A percentile compares a stretch with the other conserved stretches of the same genome.
Conservation (phyloP, 1,284 basidiomycete genomes). For the Jaminaea rosea region DNA sequence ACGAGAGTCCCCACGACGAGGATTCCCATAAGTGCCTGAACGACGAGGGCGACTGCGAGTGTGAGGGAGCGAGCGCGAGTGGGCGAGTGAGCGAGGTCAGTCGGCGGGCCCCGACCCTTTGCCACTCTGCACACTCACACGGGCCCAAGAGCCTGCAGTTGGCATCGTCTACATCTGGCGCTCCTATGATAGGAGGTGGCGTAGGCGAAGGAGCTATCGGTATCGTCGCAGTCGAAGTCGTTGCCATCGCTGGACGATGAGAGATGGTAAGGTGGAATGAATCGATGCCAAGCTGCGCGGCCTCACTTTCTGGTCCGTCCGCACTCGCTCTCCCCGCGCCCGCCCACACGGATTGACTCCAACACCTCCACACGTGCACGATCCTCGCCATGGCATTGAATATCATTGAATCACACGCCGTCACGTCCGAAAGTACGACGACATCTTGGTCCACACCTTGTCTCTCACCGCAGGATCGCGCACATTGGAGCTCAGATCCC, state of each 20-base stretch:
- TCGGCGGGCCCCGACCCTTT: neutral
- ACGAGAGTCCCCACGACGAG: conserved; percentile 76
- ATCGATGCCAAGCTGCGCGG: too few species aligned
- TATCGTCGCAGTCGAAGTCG: too few species aligned
- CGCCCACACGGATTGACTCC: too few species aligned
- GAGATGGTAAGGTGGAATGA: too few species aligned
- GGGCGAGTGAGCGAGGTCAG: neutral
- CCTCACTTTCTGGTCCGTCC: too few species aligned
- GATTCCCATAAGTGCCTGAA: conserved; percentile 75
- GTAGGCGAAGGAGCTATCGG: neutral
- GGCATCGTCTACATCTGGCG: conserved; percentile 25
- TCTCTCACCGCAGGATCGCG: neutral
- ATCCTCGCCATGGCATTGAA: too few species aligned
- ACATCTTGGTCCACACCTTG: neutral
- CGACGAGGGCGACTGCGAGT: conserved; percentile 39
- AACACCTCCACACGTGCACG: too few species aligned
- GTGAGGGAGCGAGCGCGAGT: neutral
- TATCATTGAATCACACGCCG: too few species aligned
- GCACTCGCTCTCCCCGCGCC: too few species aligned
- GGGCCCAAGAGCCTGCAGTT: conserved; percentile 37
- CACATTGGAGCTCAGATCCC: conserved; percentile 14
- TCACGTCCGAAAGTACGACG: neutral
- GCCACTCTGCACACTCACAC: conserved; percentile 7
- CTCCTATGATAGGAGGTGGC: neutral
- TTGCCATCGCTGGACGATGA: too few species aligned